These are phyloP conservation scores for Solanum chiquidenum DNA, from an alignment of 257 asterid species.

Conservation along the genomic window DNA sequence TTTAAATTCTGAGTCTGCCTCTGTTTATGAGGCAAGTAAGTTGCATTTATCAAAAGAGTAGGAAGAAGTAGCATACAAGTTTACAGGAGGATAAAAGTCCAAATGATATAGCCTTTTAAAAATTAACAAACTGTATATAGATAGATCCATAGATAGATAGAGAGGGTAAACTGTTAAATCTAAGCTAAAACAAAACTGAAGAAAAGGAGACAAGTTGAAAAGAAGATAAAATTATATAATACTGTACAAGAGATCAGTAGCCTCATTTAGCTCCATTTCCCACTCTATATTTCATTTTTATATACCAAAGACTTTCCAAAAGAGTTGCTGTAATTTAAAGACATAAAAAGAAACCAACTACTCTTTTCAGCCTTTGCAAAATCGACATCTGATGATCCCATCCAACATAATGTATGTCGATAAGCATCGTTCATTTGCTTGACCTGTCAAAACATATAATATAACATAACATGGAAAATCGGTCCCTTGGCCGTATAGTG, in stretches of 20 bases:
- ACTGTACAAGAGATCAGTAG: not conserved
- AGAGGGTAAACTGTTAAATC: not conserved
- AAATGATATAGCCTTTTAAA: not conserved
- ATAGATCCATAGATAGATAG: not conserved
- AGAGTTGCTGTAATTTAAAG: conserved; percentile 1
- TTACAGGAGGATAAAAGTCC: not conserved
- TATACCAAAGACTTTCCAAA: not conserved
- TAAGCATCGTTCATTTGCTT: not conserved
- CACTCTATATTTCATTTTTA: not conserved
- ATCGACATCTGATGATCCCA: not conserved
- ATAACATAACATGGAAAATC: not conserved
- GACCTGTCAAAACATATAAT: not conserved
- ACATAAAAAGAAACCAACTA: not conserved
- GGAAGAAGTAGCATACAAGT: not conserved
- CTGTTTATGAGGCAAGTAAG: not conserved
- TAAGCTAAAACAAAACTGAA: not conserved
- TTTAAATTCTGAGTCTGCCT: not conserved
- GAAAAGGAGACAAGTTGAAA: not conserved
- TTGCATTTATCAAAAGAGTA: not conserved
- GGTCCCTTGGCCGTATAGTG: not conserved
- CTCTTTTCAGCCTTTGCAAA: not conserved
- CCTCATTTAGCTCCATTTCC: not conserved
- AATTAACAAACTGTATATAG: not conserved
- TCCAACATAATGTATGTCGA: not conserved
- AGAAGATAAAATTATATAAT: not conserved